Conservation (phyloP, 345 rosid species). For the Firmiana major region DNA sequence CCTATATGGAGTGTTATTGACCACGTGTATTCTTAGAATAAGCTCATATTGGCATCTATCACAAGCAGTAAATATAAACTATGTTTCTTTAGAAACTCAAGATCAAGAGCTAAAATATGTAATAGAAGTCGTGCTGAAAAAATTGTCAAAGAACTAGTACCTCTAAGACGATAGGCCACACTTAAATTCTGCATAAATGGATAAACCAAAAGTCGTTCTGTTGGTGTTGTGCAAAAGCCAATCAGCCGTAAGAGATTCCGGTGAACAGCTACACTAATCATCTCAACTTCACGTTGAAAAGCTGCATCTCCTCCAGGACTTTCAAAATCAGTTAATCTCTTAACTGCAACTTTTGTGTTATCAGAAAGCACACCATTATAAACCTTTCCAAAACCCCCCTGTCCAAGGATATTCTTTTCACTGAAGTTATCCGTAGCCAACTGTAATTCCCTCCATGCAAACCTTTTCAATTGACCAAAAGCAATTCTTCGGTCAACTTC, state of each 20-base stretch:
- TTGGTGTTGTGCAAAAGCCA: conserved; percentile 91
- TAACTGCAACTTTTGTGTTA: conserved; percentile 79
- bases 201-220: conserved; percentile 89
- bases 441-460: conserved; percentile 90
- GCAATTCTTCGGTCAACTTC: conserved; percentile 95
- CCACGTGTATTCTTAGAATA: background rate
- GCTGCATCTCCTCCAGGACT: conserved; percentile 94
- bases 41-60: background rate
- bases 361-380: conserved; percentile 86
- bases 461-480: conserved; percentile 89
- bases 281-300: conserved; percentile 94
- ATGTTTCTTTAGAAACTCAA: background rate
- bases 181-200: conserved; percentile 94
- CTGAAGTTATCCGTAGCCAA: conserved; percentile 81
- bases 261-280: conserved; percentile 98
- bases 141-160: conserved; percentile 30
- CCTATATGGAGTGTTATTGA: background rate
- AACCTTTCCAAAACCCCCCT: conserved; percentile 97
- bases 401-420: conserved; percentile 86
- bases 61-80: background rate
- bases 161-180: conserved; percentile 86
- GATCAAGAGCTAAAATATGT: background rate
- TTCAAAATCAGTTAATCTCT: conserved; percentile 88
- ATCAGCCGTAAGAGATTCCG: conserved; percentile 79
- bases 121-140: background rate